phyloP scores from a whole-genome alignment of 2,329 filamentous ascomycete genomes.

The Cercospora zeae-maydis region DNA sequence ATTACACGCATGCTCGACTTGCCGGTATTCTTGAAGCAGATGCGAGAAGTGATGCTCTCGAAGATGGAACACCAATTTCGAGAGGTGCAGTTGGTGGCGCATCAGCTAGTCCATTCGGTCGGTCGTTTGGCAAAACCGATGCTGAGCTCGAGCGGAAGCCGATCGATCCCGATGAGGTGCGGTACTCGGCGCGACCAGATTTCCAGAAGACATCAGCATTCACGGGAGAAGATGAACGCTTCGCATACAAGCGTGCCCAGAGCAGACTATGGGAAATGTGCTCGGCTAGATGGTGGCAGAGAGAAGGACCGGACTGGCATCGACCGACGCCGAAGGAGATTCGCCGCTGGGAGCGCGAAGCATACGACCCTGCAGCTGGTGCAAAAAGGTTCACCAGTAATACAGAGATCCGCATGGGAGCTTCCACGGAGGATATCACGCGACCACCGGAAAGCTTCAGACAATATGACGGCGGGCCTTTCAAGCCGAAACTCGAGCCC shows the following conservation, averaged over 20 bases:
- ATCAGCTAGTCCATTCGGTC: conserved; percentile 35
- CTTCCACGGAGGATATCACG: conserved; percentile 28
- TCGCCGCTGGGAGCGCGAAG: conserved; percentile 61
- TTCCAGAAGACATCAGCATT: conserved; percentile 67
- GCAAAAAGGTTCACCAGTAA: neutral
- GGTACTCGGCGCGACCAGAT: conserved; percentile 45
- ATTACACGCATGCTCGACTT: conserved; percentile 38
- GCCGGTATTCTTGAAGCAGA: conserved; percentile 41
- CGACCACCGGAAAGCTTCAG: conserved; percentile 42
- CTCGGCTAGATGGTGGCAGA: conserved; percentile 65
- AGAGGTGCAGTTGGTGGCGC: conserved; percentile 24
- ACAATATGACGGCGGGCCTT: conserved; percentile 41
- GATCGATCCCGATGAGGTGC: conserved; percentile 34
- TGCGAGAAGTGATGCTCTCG: conserved; percentile 45
- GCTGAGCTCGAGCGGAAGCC: conserved; percentile 35
- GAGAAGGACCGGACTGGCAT: conserved; percentile 63
- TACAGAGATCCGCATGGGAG: conserved; percentile 25
- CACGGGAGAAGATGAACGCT: conserved; percentile 76
- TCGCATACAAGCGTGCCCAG: conserved; percentile 73
- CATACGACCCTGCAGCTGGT: conserved; percentile 11
- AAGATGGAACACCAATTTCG: conserved; percentile 37
- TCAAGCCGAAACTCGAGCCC: conserved; percentile 42
- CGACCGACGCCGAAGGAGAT: conserved; percentile 61
- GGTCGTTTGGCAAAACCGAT: conserved; percentile 34
- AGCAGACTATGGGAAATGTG: conserved; percentile 83